phyloP scores from a whole-genome alignment of 306 rosid species.

The Fragaria iinumae region DNA sequence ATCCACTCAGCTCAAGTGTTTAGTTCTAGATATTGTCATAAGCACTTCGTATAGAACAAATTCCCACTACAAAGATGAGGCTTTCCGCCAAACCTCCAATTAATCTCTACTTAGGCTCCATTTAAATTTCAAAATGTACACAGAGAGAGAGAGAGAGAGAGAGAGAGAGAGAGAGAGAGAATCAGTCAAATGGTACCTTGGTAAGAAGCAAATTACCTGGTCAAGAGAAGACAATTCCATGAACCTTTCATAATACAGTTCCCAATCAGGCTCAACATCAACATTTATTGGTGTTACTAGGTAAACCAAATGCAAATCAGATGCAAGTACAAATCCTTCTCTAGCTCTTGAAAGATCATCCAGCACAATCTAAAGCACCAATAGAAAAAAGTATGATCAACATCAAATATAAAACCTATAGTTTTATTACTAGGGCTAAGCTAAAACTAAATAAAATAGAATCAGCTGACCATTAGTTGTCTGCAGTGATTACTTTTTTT shows the following conservation, averaged over 20 bases:
- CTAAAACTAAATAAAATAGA: background rate
- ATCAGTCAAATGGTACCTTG: background rate
- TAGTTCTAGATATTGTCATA: background rate
- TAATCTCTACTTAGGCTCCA: background rate
- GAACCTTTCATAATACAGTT: constrained; percentile 74
- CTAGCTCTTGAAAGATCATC: constrained; percentile 98
- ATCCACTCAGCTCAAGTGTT: background rate
- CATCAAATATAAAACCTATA: constrained; percentile 6
- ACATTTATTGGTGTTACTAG: constrained; percentile 89
- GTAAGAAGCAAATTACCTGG: constrained; percentile 56
- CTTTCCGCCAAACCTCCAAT: background rate
- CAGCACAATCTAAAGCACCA: constrained; percentile 65
- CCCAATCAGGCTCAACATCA: constrained; percentile 97
- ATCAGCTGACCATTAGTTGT: background rate
- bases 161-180: background rate
- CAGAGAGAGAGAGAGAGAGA: background rate
- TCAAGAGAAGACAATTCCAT: constrained; percentile 77
- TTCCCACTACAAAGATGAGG: background rate
- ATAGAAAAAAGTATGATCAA: constrained; percentile 25
- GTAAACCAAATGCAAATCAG: constrained; percentile 93
- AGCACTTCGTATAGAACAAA: background rate
- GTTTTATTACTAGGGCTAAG: constrained; percentile 6
- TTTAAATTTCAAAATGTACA: background rate
- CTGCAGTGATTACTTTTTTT: background rate
- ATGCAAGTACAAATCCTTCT: constrained; percentile 98